These are phyloP conservation scores for Primulina eburnea DNA, from an alignment of 257 asterid species.

Conservation along the genomic window DNA sequence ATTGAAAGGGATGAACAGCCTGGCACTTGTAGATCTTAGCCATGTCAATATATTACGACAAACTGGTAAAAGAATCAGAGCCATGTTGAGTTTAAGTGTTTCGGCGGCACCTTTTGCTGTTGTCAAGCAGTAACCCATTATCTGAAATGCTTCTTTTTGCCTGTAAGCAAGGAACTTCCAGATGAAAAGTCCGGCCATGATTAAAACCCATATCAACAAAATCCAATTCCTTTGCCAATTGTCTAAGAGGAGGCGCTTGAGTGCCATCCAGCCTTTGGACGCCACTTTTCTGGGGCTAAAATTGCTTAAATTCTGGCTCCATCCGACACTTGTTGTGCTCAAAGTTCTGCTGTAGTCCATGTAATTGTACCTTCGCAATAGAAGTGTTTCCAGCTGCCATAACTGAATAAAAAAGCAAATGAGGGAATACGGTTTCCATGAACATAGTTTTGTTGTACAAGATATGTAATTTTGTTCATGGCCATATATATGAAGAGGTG, in stretches of 20 bases:
- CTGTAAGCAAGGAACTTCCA: constrained; percentile 77
- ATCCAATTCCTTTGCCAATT: constrained; percentile 86
- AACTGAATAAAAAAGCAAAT: constrained; percentile 41
- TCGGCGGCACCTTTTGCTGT: constrained; percentile 97
- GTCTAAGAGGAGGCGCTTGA: constrained; percentile 43
- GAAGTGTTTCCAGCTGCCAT: constrained; percentile 92
- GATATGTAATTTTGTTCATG: neutral
- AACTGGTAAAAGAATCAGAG: constrained; percentile 79
- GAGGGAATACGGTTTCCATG: neutral
- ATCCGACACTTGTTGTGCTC: constrained; percentile 62
- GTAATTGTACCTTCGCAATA: constrained; percentile 71
- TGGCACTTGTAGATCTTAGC: constrained; percentile 69
- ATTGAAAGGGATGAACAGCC: constrained; percentile 65
- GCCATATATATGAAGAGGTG: too few relatives aligned
- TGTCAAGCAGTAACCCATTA: constrained; percentile 76
- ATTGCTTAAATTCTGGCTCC: constrained; percentile 57
- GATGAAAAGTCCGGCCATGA: constrained; percentile 68
- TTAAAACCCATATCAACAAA: constrained; percentile 49
- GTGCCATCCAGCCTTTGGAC: constrained; percentile 23
- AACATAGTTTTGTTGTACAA: neutral
- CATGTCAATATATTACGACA: constrained; percentile 73
- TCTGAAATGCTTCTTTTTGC: constrained; percentile 56
- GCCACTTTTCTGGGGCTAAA: constrained; percentile 28
- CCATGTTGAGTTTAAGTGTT: constrained; percentile 91
- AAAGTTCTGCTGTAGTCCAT: constrained; percentile 87